These are phyloP conservation scores for Starmerella floris DNA, from an alignment of 805 yeast species.

Conservation along the genomic window DNA sequence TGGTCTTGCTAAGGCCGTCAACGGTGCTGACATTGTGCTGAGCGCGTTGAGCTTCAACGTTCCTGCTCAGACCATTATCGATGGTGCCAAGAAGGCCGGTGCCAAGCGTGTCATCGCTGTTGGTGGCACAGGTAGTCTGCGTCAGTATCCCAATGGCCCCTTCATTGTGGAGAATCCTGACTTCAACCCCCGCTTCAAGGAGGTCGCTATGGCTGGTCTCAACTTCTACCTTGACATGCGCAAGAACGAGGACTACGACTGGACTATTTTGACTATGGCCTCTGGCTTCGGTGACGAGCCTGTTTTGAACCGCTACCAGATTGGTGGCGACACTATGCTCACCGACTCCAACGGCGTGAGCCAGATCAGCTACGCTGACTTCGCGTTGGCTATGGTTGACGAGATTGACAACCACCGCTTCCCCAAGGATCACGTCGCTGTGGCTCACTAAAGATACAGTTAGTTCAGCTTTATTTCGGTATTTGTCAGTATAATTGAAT, in stretches of 20 bases:
- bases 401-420: constrained; percentile 11
- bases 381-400: constrained; percentile 14
- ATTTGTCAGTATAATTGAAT: too few species aligned
- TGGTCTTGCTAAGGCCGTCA: constrained; percentile 3
- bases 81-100: constrained; percentile 7
- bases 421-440: constrained; percentile 10
- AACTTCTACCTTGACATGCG: constrained; percentile 2
- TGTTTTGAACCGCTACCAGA: constrained; percentile 7
- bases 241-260: constrained; percentile 8
- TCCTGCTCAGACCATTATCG: constrained; percentile 1
- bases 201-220: constrained; percentile 4
- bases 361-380: constrained; percentile 16
- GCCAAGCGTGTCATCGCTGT: constrained; percentile 12
- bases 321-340: constrained; percentile 6
- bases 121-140: constrained; percentile 14
- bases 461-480: not conserved
- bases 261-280: constrained; percentile 13
- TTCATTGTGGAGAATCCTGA: constrained; percentile 8
- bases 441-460: constrained; percentile 4
- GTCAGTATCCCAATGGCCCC: constrained; percentile 8
- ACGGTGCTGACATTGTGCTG: constrained; percentile 10
- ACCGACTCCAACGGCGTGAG: constrained; percentile 10
- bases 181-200: constrained; percentile 10
- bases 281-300: constrained; percentile 5
- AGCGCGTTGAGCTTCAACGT: constrained; percentile 12